Evolutionary conservation across 2,329 filamentous ascomycete genomes (phyloP), one percentile per base, ranked within the genome.

Genomic region (Ceratocystis papillata): DNA sequence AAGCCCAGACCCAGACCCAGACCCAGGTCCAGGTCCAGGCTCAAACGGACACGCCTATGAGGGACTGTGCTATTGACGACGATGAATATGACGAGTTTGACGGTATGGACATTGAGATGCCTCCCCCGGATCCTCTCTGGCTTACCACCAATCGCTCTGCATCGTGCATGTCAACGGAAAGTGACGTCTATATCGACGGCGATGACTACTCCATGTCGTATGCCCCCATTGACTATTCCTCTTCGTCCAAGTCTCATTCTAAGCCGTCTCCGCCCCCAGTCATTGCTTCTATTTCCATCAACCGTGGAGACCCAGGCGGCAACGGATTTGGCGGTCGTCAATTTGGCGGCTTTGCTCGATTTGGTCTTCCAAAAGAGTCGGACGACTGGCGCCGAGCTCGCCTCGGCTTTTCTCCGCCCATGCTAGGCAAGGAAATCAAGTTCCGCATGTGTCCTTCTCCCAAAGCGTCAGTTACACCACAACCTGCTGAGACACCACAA

Each of bases 361-460:
- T 65, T 30, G 66, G 45, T 5, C n/a, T 45, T 7, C 63, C 63
- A 6, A 65, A 60, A 37, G 55, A 61, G 59, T 28, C 50, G 4
- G 67, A 68, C 8, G 63, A 62, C 4, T 62, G 62, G 28, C 60
- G 48, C 46, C 62, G 57, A 71, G 77, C 79, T 72, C 80, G 80
- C 67, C 76, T 81, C 69, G 79, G 78, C 25, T 78, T 80, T 71
- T 85, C 85, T 68, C 93, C 93, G 50, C 93, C 93, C 8, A 95
- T 97, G 91, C 83, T 96, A 10, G 93, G 93, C 66, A 78, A 80
- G 67, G 88, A 96, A 70, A 82, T 97, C 65, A 79, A 81, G 30
- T 96, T 96, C 73, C 89, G 90, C 44, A 83, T 83, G 73, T 96
- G 90, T 73, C 80, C 82, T 8, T 96, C 92, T 30, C 93, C 93